Conservation (phyloP, 2,329 filamentous ascomycete species). For the Bipolaris bicolor region DNA sequence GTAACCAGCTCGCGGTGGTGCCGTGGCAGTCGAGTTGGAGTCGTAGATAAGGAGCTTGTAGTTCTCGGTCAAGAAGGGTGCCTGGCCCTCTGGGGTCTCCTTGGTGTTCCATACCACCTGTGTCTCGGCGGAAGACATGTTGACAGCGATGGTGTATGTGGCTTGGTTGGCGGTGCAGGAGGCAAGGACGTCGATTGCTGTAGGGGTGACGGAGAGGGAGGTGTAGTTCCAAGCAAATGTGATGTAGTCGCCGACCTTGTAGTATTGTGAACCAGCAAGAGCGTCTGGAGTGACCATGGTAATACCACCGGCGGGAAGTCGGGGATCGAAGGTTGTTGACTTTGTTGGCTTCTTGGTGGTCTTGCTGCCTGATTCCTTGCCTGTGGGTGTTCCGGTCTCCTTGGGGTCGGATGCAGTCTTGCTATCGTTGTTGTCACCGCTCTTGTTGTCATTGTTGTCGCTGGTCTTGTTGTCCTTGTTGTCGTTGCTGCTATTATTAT, state of each 20-base stretch:
- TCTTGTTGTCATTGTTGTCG: not conserved
- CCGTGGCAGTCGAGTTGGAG: conserved; percentile 58
- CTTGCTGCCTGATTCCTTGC: conserved; percentile 28
- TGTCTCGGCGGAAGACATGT: conserved; percentile 62
- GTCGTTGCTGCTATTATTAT: not conserved
- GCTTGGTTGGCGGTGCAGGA: conserved; percentile 64
- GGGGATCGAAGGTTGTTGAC: conserved; percentile 56
- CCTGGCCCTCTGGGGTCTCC: conserved; percentile 28
- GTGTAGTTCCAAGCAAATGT: conserved; percentile 75
- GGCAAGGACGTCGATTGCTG: conserved; percentile 66
- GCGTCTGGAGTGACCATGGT: conserved; percentile 65
- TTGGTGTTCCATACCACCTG: conserved; percentile 66
- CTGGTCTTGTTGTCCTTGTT: not conserved
- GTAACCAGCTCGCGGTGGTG: conserved; percentile 61
- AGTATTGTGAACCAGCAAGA: conserved; percentile 60
- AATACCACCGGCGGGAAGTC: conserved; percentile 64
- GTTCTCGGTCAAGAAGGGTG: conserved; percentile 62
- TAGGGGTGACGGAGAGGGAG: conserved; percentile 64
- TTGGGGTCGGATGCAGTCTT: conserved; percentile 21
- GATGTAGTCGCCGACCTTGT: conserved; percentile 67
- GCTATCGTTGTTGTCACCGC: conserved; percentile 11
- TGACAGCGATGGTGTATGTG: conserved; percentile 67
- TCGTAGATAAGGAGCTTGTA: conserved; percentile 71
- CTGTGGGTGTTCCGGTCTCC: conserved; percentile 27
- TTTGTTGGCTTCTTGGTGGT: conserved; percentile 30